Conservation (phyloP, 805 yeast genomes). For the Candida xyloterini region DNA sequence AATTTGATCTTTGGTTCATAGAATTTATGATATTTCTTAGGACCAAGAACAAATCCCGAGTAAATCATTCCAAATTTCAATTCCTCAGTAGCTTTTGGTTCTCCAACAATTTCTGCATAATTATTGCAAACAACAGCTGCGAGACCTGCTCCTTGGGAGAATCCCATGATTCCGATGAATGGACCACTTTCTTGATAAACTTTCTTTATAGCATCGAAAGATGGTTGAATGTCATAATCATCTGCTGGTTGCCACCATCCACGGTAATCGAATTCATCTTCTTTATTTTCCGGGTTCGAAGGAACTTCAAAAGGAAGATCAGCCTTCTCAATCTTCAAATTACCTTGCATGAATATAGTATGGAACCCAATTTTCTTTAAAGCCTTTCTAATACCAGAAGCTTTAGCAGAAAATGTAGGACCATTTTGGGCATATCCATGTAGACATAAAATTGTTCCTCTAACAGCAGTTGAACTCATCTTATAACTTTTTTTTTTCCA, state of each 20-base stretch:
- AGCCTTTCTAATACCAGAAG: constrained; percentile 82
- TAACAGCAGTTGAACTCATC: constrained; percentile 28
- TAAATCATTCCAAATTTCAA: constrained; percentile 75
- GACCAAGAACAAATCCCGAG: constrained; percentile 50
- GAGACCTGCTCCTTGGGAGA: constrained; percentile 92
- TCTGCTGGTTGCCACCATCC: constrained; percentile 74
- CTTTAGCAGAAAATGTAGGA: constrained; percentile 77
- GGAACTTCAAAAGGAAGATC: constrained; percentile 70
- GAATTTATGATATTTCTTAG: constrained; percentile 27
- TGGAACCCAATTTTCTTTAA: constrained; percentile 62
- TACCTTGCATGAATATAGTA: constrained; percentile 77
- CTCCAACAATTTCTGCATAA: constrained; percentile 48
- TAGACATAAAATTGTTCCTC: constrained; percentile 67
- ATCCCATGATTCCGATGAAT: constrained; percentile 84
- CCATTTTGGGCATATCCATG: constrained; percentile 93
- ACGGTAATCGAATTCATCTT: constrained; percentile 30
- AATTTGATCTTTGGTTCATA: constrained; percentile 29
- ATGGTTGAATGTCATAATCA: constrained; percentile 33
- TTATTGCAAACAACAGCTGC: constrained; percentile 66
- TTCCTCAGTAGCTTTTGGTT: constrained; percentile 39
- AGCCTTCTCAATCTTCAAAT: constrained; percentile 57
- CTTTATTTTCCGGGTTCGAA: constrained; percentile 18
- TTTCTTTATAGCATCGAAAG: constrained; percentile 50
- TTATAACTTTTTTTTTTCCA: neutral
- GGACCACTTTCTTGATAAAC: constrained; percentile 66